Evolutionary conservation across 2,329 filamentous ascomycete genomes (phyloP).

Genomic region (Bipolaris bicolor): DNA sequence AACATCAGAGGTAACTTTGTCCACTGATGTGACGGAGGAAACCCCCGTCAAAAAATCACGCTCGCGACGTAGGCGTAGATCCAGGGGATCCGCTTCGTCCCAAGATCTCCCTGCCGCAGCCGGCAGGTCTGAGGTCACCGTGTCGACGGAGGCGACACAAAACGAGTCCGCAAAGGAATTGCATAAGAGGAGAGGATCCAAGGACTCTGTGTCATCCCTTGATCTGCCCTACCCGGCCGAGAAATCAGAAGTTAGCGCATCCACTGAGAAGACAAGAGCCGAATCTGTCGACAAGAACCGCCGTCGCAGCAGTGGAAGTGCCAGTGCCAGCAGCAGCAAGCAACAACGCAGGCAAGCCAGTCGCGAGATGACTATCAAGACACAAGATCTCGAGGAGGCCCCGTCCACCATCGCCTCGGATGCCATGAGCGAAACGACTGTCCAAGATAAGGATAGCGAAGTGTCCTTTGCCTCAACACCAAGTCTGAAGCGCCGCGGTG

Average conservation of each 20-base stretch:
- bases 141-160: slow-evolving; percentile 28
- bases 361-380: slow-evolving; percentile 36
- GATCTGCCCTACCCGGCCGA: slow-evolving; percentile 33
- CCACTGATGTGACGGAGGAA: slow-evolving; percentile 33
- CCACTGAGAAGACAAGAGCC: slow-evolving; percentile 30
- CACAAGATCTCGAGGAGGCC: slow-evolving; percentile 29
- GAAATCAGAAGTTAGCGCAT: slow-evolving; percentile 36
- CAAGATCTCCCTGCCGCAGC: slow-evolving; percentile 29
- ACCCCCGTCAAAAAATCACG: slow-evolving; percentile 31
- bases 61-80: slow-evolving; percentile 39
- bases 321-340: slow-evolving; percentile 33
- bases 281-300: slow-evolving; percentile 24
- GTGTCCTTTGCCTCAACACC: slow-evolving; percentile 36
- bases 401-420: slow-evolving; percentile 31
- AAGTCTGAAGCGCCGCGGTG: slow-evolving; percentile 48
- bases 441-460: slow-evolving; percentile 25
- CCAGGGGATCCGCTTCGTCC: slow-evolving; percentile 39
- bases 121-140: slow-evolving; percentile 37
- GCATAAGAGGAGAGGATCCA: slow-evolving; percentile 38
- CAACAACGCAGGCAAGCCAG: slow-evolving; percentile 37
- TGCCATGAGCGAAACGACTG: slow-evolving; percentile 23
- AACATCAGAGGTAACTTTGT: slow-evolving; percentile 36
- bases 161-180: slow-evolving; percentile 37
- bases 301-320: slow-evolving; percentile 31
- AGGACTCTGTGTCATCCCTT: slow-evolving; percentile 36